Evolutionary conservation across 805 yeast species (phyloP), one percentile per base, ranked within the genome.

Genomic region (Lipomyces mesembrius): DNA sequence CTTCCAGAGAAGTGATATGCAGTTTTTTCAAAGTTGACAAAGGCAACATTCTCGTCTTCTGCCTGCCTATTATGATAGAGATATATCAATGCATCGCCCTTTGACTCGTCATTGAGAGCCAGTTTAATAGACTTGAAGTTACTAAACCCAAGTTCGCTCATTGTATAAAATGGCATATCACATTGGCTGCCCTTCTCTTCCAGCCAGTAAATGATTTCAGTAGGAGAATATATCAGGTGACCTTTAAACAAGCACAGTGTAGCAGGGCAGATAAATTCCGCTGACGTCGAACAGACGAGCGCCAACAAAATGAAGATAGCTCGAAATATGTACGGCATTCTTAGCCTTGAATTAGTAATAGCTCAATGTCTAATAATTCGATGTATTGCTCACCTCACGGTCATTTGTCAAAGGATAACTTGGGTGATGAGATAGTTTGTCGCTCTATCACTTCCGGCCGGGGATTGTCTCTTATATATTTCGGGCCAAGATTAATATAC

Each of bases 1-100:
- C 49, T 43, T 43, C 49, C 49, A n/a, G 49, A 17, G 49, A 43
- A 43, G 14, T 43, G 49, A n/a, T 43, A 43, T 7, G 49, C 49
- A n/a, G 49, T 17, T 7, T 43, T 43, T 17, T 43, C 49, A n/a
- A 12, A 43, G 22, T 43, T 43, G n/a, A 43, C 49, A 43, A 43
- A 43, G 2, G 49, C 20, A 6, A 43, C 49, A 11, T 43, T 43
- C 9, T 43, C 11, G 22, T 5, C 14, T 5, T 6, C 49, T n/a
- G 9, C 20, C 49, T 43, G n/a, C 49, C 49, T 17, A 43, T 43
- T 43, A n/a, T 43, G 49, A 43, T 43, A 43, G 12, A 43, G 49
- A n/a, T 43, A 43, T n/a, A 43, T 17, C 49, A 43, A 43, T 4
- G 49, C 49, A 17, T 17, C 22, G 11, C 22, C 49, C 49, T 3